These are phyloP conservation scores for Lactarius hatsudake DNA, from an alignment of 768 basidiomycete genomes.

Conservation along the genomic window DNA sequence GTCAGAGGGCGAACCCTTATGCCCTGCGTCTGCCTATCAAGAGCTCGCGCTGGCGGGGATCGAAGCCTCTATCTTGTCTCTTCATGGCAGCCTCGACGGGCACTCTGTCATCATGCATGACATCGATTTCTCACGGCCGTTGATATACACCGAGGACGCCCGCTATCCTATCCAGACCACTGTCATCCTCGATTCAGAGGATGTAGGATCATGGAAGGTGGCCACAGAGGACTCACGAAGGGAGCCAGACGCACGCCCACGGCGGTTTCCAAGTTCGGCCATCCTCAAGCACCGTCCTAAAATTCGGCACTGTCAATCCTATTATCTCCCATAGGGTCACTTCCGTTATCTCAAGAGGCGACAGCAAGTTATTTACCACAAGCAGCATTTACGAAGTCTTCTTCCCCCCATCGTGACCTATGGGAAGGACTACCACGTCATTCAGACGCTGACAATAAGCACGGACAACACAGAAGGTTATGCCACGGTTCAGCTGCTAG, in stretches of 20 bases:
- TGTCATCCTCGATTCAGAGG: slow-evolving; percentile 39
- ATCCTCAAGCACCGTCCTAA: slow-evolving; percentile 33
- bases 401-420: slow-evolving; percentile 67
- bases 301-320: slow-evolving; percentile 41
- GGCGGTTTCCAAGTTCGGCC: slow-evolving; percentile 46
- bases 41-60: slow-evolving; percentile 53
- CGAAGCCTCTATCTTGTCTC: slow-evolving; percentile 37
- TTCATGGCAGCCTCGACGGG: slow-evolving; percentile 31
- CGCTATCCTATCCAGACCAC: slow-evolving; percentile 38
- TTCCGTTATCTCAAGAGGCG: slow-evolving; percentile 30
- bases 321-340: slow-evolving; percentile 37
- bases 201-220: slow-evolving; percentile 45
- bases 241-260: slow-evolving; percentile 37
- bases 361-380: slow-evolving; percentile 49
- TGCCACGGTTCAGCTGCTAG: slow-evolving; percentile 47
- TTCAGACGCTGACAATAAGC: slow-evolving; percentile 52
- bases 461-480: slow-evolving; percentile 48
- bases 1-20: slow-evolving; percentile 48
- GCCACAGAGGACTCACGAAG: slow-evolving; percentile 37
- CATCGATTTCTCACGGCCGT: slow-evolving; percentile 51
- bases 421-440: slow-evolving; percentile 52
- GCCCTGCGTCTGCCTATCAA: slow-evolving; percentile 65
- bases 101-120: slow-evolving; percentile 42
- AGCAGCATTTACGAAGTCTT: slow-evolving; percentile 62
- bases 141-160: slow-evolving; percentile 44